Percentiles rank a stretch among this genome's conserved stretches.
Evolutionary conservation across 2,329 filamentous ascomycete genomes (phyloP).

Genomic region (Gnomoniopsis smithogilvyi): DNA sequence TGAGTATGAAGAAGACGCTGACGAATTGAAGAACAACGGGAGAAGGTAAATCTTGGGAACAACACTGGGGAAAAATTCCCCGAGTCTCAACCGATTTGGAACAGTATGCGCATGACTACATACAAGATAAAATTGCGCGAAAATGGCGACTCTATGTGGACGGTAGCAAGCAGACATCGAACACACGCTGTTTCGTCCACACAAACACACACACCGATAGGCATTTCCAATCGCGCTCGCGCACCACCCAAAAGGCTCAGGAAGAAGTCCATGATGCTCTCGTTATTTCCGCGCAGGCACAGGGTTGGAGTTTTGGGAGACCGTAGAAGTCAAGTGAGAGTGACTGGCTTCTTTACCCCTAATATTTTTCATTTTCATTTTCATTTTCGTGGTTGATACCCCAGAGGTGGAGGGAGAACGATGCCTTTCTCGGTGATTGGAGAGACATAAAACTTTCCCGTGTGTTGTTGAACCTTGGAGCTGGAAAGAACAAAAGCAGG

Average conservation of each 20-base stretch:
- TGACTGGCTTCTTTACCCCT: not conserved
- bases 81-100: too few relatives aligned
- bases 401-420: not conserved
- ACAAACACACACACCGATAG: not conserved
- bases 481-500: not conserved
- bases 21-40: too few relatives aligned
- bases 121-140: too few relatives aligned
- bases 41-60: too few relatives aligned
- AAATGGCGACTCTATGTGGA: too few relatives aligned
- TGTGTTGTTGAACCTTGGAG: not conserved
- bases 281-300: not conserved
- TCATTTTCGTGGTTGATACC: constrained; percentile 1
- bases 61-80: too few relatives aligned
- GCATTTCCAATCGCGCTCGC: not conserved
- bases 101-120: too few relatives aligned
- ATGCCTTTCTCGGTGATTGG: not conserved
- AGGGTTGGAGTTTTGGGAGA: not conserved
- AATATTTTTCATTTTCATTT: not conserved
- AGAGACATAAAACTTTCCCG: not conserved
- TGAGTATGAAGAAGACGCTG: not conserved
- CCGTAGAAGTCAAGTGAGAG: too few relatives aligned
- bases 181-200: too few relatives aligned
- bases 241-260: not conserved
- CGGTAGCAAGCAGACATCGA: too few relatives aligned
- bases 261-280: not conserved